phyloP scores from a whole-genome alignment of 768 basidiomycete species.

The Tylopilus rubrobrunneus region DNA sequence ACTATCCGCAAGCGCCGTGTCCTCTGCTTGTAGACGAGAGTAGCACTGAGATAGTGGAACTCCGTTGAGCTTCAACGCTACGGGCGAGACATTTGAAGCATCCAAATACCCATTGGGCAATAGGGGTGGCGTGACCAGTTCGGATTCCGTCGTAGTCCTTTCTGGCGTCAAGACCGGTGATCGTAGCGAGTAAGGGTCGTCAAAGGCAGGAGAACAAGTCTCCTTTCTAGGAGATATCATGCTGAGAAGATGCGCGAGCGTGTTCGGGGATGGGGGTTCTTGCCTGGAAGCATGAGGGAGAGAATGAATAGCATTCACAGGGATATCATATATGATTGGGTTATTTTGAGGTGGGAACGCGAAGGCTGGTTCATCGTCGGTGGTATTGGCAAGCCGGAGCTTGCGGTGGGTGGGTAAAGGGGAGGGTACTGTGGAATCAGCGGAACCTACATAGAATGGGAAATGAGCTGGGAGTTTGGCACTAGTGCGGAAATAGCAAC shows the following conservation, averaged over 20 bases:
- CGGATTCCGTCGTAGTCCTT: slow-evolving; percentile 20
- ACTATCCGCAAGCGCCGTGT: slow-evolving; percentile 46
- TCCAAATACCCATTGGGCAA: slow-evolving; percentile 7
- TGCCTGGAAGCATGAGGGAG: slow-evolving; percentile 2
- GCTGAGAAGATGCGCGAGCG: slow-evolving; percentile 25
- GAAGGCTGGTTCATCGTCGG: slow-evolving; percentile 1
- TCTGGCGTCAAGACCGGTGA: slow-evolving; percentile 11
- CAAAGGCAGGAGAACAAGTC: slow-evolving; percentile 1
- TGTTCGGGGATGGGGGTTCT: slow-evolving; percentile 26
- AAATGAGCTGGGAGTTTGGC: slow-evolving; percentile 5
- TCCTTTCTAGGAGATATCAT: slow-evolving; percentile 26
- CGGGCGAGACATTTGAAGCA: slow-evolving; percentile 6
- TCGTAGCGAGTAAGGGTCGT: slow-evolving; percentile 7
- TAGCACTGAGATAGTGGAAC: slow-evolving; percentile 3
- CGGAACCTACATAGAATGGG: slow-evolving; percentile 47
- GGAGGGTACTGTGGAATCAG: slow-evolving; percentile 66
- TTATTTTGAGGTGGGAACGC: slow-evolving; percentile 6
- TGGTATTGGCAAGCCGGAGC: slow-evolving; percentile 13
- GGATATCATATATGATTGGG: slow-evolving; percentile 8
- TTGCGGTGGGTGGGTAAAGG: slow-evolving; percentile 33
- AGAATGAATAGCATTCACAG: slow-evolving; percentile 18
- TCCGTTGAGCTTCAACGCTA: slow-evolving; percentile 12
- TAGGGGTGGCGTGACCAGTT: slow-evolving; percentile 22
- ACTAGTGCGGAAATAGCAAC: slow-evolving; percentile 34
- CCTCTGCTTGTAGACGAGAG: slow-evolving; percentile 16